phyloP scores from a whole-genome alignment of 2,329 filamentous ascomycete species.

The Botrytis galanthina region DNA sequence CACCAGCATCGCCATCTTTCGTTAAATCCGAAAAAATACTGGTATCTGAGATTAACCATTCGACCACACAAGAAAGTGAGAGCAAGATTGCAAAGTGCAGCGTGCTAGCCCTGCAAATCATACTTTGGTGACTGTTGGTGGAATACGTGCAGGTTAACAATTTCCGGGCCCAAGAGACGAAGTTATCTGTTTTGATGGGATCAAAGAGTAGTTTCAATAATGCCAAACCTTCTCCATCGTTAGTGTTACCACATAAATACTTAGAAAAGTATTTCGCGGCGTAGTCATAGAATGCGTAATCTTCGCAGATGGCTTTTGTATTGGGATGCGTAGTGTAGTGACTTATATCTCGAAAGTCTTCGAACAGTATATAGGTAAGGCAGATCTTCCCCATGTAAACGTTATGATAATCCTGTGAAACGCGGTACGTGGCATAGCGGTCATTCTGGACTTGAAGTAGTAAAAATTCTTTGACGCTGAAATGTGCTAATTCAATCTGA shows the following conservation, averaged over 20 bases:
- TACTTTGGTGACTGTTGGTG: no score
- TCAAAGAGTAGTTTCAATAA: background rate
- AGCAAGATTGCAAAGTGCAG: background rate
- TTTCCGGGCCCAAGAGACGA: background rate
- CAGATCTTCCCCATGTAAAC: background rate
- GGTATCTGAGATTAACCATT: background rate
- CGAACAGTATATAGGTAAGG: background rate
- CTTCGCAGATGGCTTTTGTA: no score
- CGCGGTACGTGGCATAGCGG: background rate
- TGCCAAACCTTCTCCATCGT: background rate
- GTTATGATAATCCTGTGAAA: background rate
- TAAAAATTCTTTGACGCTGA: slow-evolving; percentile 34
- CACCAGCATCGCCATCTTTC: background rate
- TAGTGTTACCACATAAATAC: background rate
- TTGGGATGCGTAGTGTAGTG: background rate
- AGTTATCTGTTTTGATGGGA: background rate
- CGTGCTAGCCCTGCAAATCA: background rate
- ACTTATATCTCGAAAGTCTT: background rate
- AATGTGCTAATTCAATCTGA: slow-evolving; percentile 32
- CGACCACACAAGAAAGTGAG: background rate
- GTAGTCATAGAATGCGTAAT: background rate
- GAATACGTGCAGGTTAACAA: no score
- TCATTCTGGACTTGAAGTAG: background rate
- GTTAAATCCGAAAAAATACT: background rate
- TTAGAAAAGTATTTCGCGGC: background rate